Conservation (phyloP, 2,329 filamentous ascomycete genomes). For the Coniochaeta pulveracea region DNA sequence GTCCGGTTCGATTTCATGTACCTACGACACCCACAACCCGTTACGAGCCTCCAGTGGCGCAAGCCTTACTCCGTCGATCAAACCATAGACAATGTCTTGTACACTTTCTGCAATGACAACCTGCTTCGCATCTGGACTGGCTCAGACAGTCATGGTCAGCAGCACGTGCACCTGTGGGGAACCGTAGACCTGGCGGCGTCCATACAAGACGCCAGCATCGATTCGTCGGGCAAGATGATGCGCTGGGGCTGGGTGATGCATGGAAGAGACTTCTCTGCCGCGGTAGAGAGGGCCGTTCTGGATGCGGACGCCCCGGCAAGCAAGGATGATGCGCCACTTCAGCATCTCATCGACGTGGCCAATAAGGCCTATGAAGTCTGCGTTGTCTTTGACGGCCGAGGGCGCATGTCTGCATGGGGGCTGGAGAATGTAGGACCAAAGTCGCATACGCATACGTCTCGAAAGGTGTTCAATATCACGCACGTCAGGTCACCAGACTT, state of each 20-base stretch:
- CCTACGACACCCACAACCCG: conserved; percentile 67
- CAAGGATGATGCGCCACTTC: conserved; percentile 60
- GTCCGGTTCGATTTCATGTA: conserved; percentile 86
- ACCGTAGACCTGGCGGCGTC: conserved; percentile 66
- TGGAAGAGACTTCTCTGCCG: conserved; percentile 64
- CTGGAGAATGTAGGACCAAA: conserved; percentile 76
- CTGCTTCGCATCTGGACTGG: conserved; percentile 75
- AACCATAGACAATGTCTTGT: conserved; percentile 74
- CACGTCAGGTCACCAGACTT: conserved; percentile 55
- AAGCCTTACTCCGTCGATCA: conserved; percentile 67
- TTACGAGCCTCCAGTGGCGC: conserved; percentile 84
- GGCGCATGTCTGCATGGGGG: conserved; percentile 86
- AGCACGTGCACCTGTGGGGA: conserved; percentile 69
- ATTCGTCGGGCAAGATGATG: conserved; percentile 20
- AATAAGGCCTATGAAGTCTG: conserved; percentile 82
- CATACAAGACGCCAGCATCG: conserved; percentile 36
- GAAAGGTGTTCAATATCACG: conserved; percentile 75
- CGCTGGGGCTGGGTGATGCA: conserved; percentile 76
- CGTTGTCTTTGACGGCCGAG: conserved; percentile 70
- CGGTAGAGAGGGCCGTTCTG: conserved; percentile 67
- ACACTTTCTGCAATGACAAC: conserved; percentile 77
- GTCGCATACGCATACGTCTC: conserved; percentile 48
- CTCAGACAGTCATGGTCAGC: conserved; percentile 57
- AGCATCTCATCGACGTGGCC: conserved; percentile 76
- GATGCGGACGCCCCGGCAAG: conserved; percentile 40